Evolutionary conservation across 139 green algal genomes (phyloP).

Genomic region (Picochlorum sp.): DNA sequence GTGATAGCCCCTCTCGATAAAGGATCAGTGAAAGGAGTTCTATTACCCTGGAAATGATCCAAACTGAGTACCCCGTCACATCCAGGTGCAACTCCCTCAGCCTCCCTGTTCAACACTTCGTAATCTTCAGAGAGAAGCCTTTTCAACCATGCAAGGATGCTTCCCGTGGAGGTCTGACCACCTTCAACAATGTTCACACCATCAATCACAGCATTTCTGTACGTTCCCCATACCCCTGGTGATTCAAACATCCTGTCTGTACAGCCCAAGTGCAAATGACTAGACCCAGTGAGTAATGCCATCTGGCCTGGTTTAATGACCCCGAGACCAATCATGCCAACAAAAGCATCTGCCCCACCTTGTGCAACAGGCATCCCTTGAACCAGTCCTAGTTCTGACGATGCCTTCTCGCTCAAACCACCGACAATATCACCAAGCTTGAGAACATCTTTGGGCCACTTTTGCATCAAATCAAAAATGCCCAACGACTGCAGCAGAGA

Average conservation of each 20-base stretch:
- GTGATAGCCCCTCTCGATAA: slow-evolving; percentile 53
- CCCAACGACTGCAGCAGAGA: slow-evolving; percentile 44
- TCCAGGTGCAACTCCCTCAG: slow-evolving; percentile 45
- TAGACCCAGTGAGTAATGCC: slow-evolving; percentile 70
- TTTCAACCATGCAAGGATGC: slow-evolving; percentile 38
- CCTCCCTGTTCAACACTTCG: slow-evolving; percentile 47
- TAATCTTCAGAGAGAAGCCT: slow-evolving; percentile 30
- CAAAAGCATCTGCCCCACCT: slow-evolving; percentile 62
- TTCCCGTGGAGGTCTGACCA: slow-evolving; percentile 70
- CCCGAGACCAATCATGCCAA: slow-evolving; percentile 74
- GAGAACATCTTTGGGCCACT: slow-evolving; percentile 61
- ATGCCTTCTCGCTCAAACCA: slow-evolving; percentile 43
- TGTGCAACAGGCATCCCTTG: slow-evolving; percentile 53
- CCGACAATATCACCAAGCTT: slow-evolving; percentile 48
- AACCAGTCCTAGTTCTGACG: slow-evolving; percentile 51
- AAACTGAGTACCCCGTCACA: slow-evolving; percentile 61
- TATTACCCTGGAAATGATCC: slow-evolving; percentile 82
- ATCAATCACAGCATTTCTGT: slow-evolving; percentile 51
- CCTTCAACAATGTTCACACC: slow-evolving; percentile 65
- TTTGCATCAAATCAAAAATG: slow-evolving; percentile 40
- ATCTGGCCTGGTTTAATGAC: slow-evolving; percentile 57
- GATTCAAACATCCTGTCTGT: slow-evolving; percentile 41
- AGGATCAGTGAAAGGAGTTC: slow-evolving; percentile 72
- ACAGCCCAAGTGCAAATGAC: slow-evolving; percentile 69
- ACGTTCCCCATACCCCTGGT: slow-evolving; percentile 66